Conservation (phyloP, 768 basidiomycete genomes). For the Phaffia australis region DNA sequence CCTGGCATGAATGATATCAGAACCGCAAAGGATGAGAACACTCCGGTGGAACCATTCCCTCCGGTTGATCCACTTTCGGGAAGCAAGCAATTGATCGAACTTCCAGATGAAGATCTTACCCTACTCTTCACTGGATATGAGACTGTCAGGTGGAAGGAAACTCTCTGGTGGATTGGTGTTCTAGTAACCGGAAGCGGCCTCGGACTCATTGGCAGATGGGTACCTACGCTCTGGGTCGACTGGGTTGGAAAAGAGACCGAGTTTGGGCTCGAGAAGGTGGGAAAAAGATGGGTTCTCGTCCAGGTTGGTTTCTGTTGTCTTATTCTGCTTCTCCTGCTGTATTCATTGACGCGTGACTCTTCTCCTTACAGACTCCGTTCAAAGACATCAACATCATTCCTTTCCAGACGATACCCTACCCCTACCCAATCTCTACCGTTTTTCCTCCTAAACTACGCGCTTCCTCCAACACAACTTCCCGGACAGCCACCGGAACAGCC, state of each 20-base stretch:
- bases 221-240: slow-evolving; percentile 79
- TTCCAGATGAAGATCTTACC: slow-evolving; percentile 80
- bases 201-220: slow-evolving; percentile 80
- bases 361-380: slow-evolving; percentile 59
- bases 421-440: slow-evolving; percentile 66
- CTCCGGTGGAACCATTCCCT: slow-evolving; percentile 17
- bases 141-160: slow-evolving; percentile 50
- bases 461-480: neutral
- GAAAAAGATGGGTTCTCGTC: slow-evolving; percentile 61
- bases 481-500: neutral
- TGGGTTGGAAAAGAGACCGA: slow-evolving; percentile 75
- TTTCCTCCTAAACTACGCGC: slow-evolving; percentile 44
- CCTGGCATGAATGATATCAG: neutral
- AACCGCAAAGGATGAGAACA: neutral
- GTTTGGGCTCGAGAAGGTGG: slow-evolving; percentile 57
- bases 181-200: slow-evolving; percentile 59
- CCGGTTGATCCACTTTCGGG: slow-evolving; percentile 31
- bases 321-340: neutral
- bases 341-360: neutral
- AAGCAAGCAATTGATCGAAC: slow-evolving; percentile 63
- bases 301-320: slow-evolving; percentile 53
- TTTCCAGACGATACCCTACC: slow-evolving; percentile 57
- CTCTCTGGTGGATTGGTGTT: slow-evolving; percentile 62
- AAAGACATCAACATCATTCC: slow-evolving; percentile 71
- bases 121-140: slow-evolving; percentile 81